A percentile compares a stretch with the other conserved stretches of the same genome.
Conservation (phyloP, 805 yeast genomes). For the Metschnikowia similis region DNA sequence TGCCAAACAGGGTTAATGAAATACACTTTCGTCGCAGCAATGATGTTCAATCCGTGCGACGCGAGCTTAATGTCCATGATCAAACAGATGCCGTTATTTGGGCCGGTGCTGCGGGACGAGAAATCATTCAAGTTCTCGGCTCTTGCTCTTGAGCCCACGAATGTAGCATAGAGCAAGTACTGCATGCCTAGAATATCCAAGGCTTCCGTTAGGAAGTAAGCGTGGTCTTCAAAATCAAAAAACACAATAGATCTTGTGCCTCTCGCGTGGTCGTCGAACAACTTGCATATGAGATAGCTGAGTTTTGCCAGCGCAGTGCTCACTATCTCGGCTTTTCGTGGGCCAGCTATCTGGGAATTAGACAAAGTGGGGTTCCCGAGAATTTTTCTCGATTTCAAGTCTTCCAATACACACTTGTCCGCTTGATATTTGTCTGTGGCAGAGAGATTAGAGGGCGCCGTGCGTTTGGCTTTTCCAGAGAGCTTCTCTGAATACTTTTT, state of each 20-base stretch:
- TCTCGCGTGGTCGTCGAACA: constrained; percentile 47
- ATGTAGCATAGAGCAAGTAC: constrained; percentile 62
- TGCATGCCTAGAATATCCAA: constrained; percentile 58
- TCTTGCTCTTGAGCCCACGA: constrained; percentile 47
- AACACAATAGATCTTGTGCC: constrained; percentile 57
- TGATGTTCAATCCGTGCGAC: constrained; percentile 65
- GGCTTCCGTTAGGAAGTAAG: constrained; percentile 62
- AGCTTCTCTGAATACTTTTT: constrained; percentile 34
- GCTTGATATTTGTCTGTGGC: not conserved
- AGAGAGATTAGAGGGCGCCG: not conserved
- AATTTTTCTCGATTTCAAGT: not conserved
- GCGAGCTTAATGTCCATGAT: constrained; percentile 67
- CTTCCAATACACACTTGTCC: not conserved
- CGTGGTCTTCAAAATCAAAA: constrained; percentile 69
- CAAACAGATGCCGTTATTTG: constrained; percentile 46
- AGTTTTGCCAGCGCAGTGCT: constrained; percentile 66
- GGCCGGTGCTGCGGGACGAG: constrained; percentile 31
- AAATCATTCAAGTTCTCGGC: constrained; percentile 51
- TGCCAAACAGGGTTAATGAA: constrained; percentile 74
- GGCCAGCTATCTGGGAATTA: not conserved
- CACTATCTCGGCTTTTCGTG: constrained; percentile 33
- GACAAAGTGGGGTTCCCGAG: too few species aligned
- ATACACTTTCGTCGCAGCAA: constrained; percentile 64
- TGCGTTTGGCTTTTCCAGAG: constrained; percentile 30
- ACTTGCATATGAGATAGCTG: constrained; percentile 52